phyloP scores from a whole-genome alignment of 2,329 filamentous ascomycete species.

The Colletotrichum plurivorum region DNA sequence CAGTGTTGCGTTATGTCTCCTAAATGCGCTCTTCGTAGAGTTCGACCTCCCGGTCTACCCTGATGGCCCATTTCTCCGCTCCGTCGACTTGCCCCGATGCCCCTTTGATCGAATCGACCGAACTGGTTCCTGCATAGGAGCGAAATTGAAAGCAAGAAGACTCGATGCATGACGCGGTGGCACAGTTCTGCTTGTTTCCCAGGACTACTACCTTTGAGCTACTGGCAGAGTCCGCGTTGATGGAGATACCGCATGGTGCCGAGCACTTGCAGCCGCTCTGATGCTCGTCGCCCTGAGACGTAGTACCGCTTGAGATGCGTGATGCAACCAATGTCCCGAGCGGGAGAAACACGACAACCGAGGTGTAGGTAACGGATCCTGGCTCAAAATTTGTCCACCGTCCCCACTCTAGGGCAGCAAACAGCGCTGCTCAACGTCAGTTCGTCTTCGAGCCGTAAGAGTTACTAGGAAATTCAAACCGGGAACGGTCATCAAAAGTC shows the following conservation, averaged over 20 bases:
- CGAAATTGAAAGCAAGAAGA: constrained; percentile 27
- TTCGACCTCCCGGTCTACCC: constrained; percentile 49
- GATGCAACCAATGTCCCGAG: constrained; percentile 67
- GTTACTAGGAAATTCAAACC: constrained; percentile 53
- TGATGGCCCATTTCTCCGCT: constrained; percentile 45
- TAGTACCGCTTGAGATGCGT: constrained; percentile 51
- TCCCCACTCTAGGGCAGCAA: constrained; percentile 63
- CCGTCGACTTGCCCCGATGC: constrained; percentile 50
- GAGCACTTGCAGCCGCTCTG: constrained; percentile 41
- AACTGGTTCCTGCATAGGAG: constrained; percentile 18
- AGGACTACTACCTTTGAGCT: no score
- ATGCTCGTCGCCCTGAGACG: constrained; percentile 36
- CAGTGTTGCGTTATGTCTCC: not conserved
- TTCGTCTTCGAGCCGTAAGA: constrained; percentile 5
- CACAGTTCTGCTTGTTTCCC: constrained; percentile 40
- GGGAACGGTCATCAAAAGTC: constrained; percentile 69
- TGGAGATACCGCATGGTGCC: constrained; percentile 19
- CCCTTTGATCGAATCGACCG: constrained; percentile 47
- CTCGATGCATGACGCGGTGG: constrained; percentile 47
- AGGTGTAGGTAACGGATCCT: constrained; percentile 63
- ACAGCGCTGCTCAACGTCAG: constrained; percentile 59
- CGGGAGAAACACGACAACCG: constrained; percentile 66
- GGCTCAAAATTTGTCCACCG: constrained; percentile 61
- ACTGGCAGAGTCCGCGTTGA: no score
- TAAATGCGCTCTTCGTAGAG: constrained; percentile 50